Evolutionary conservation across 73 alveolate species (phyloP), one percentile per base, ranked within the genome.

Genomic region (Paramecium caudatum): DNA sequence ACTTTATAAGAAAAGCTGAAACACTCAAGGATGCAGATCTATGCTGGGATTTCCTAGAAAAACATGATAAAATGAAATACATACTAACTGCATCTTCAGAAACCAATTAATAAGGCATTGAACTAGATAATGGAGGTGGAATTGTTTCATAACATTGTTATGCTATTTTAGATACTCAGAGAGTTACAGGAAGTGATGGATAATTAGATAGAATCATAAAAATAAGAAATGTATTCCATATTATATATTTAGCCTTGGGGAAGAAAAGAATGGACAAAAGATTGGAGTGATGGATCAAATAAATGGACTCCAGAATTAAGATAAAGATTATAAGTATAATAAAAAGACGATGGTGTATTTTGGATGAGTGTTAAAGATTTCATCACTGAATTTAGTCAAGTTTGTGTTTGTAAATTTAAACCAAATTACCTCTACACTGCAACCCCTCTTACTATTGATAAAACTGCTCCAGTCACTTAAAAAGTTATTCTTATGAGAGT

Each of bases 251-350:
- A 68, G 84, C 93, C 93, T 37, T 86, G 93, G 93, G 93, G 93
- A 37, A 62, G 84, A 46, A 62, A 62, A 45, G 93, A 86, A 63
- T 86, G 93, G 93, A 63, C 74, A 86, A 78, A 98, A 0, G 98
- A 95, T 82, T 97, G 98, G 98, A 85, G 96, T 15, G 98, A 97
- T 85, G 90, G 87, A 30, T 94, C 98, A 36, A 86, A 90, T 62
- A 94, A 85, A 90, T 95, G 99, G 98, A 95, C 95, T n/a, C 96
- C 95, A 27, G 97, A 96, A 48, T 93, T 97, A 49, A 94, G 94
- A 83, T 82, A 90, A 45, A 86, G 93, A 78, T 74, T 95, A 81
- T 91, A 91, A 61, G 95, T 91, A 33, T 95, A 92, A 15, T 95
- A 93, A 62, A 94, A 93, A 63, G 96, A 96, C 92, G 98, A 95